A percentile compares a stretch with the other conserved stretches of the same genome.
Conservation (phyloP, 371 early-diverging fungal species). For the Rhizopus stolonifer region DNA sequence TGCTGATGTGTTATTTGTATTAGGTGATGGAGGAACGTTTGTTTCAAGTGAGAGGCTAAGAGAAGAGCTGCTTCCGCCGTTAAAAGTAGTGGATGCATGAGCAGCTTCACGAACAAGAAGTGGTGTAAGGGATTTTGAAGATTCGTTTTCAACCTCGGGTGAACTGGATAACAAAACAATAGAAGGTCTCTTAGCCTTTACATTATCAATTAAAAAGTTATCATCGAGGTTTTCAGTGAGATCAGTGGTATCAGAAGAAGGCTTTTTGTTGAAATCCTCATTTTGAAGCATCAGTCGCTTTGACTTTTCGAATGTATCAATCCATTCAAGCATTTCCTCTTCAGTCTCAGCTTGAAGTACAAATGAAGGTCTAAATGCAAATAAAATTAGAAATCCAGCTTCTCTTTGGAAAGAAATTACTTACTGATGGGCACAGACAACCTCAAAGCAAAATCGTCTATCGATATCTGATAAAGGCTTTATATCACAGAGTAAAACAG, state of each 20-base stretch:
- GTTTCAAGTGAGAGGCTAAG: neutral
- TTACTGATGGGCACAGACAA: constrained; percentile 19
- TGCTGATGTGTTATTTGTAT: neutral
- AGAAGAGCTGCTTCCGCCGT: neutral
- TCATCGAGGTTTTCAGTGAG: neutral
- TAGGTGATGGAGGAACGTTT: neutral
- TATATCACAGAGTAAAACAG: constrained; percentile 49
- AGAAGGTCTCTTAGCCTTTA: constrained; percentile 9
- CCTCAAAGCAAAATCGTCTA: constrained; percentile 67
- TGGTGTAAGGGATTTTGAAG: constrained; percentile 46
- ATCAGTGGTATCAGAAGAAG: too few species aligned
- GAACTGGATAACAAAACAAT: constrained; percentile 41
- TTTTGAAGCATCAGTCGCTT: constrained; percentile 22
- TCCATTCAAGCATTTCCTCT: constrained; percentile 59
- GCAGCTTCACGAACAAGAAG: constrained; percentile 42
- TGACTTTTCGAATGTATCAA: constrained; percentile 51
- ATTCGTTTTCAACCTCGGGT: constrained; percentile 25
- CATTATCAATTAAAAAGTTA: neutral
- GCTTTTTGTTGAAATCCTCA: neutral
- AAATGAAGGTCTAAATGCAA: constrained; percentile 20
- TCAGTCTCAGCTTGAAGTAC: constrained; percentile 65
- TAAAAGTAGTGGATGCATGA: neutral
- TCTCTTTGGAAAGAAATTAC: neutral
- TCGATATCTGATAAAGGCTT: constrained; percentile 44
- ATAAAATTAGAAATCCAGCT: neutral